Conservation (phyloP, 768 basidiomycete genomes). For the Mycena capillaripes region DNA sequence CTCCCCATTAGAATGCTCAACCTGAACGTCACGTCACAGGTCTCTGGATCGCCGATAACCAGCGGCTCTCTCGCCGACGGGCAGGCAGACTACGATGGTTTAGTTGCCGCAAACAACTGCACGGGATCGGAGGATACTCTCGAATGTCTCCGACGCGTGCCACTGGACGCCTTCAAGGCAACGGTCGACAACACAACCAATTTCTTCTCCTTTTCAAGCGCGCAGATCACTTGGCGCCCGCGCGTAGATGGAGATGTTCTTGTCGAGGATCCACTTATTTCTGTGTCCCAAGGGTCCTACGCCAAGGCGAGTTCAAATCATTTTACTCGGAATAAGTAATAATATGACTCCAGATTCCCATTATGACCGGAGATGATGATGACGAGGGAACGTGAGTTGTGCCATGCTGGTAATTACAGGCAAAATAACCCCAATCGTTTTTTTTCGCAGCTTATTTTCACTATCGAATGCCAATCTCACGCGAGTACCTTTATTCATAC, state of each 20-base stretch:
- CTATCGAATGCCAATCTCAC: conserved; percentile 18
- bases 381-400: conserved; percentile 26
- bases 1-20: no score
- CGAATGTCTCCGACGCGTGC: not conserved
- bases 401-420: not conserved
- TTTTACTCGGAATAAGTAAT: not conserved
- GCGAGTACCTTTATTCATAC: not conserved
- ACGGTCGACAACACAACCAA: not conserved
- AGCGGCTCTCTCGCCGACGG: not conserved
- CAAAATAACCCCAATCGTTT: not conserved
- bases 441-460: not conserved
- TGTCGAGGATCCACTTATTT: not conserved
- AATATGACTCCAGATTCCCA: conserved; percentile 5
- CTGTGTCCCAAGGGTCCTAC: not conserved
- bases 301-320: not conserved
- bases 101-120: not conserved
- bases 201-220: not conserved
- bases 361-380: conserved; percentile 3
- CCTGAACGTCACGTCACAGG: not conserved
- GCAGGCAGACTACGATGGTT: not conserved
- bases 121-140: not conserved
- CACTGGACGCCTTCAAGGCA: not conserved
- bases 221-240: not conserved
- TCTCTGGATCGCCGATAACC: not conserved
- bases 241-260: not conserved